Conservation (phyloP, 345 rosid genomes). For the Salix udensis region DNA sequence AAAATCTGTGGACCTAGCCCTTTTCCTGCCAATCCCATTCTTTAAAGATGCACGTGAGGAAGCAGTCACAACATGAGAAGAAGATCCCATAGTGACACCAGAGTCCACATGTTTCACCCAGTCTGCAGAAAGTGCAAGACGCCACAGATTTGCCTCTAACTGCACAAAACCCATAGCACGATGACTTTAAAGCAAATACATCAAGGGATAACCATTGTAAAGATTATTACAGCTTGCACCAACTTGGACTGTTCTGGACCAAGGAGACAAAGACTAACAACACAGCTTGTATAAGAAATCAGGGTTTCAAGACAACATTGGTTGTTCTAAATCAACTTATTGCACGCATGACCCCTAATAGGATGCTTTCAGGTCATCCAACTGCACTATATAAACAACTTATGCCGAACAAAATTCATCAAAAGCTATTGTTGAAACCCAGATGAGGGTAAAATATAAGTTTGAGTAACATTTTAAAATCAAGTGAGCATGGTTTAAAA, state of each 20-base stretch:
- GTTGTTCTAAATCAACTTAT: not conserved
- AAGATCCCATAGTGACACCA: conserved; percentile 59
- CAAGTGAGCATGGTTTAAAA: not conserved
- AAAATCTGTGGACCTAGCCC: conserved; percentile 41
- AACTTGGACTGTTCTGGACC: not conserved
- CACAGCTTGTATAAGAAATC: not conserved
- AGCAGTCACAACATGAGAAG: conserved; percentile 57
- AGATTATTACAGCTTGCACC: conserved; percentile 1
- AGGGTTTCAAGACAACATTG: not conserved
- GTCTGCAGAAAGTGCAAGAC: conserved; percentile 66
- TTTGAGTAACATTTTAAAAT: not conserved
- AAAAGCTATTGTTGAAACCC: not conserved
- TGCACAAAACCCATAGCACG: conserved; percentile 36
- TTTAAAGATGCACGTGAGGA: conserved; percentile 56
- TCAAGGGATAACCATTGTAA: not conserved
- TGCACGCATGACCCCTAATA: no score
- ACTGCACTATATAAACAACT: not conserved
- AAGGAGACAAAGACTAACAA: not conserved
- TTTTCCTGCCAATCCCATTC: conserved; percentile 64
- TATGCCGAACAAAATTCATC: conserved; percentile 1
- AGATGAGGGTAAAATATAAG: not conserved
- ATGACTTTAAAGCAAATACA: conserved; percentile 4
- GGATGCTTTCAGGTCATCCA: not conserved
- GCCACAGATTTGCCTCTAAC: conserved; percentile 78
- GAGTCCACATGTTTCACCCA: conserved; percentile 83